These are phyloP conservation scores for Saccharomyces jurei DNA, from an alignment of 805 yeast genomes.

Conservation along the genomic window DNA sequence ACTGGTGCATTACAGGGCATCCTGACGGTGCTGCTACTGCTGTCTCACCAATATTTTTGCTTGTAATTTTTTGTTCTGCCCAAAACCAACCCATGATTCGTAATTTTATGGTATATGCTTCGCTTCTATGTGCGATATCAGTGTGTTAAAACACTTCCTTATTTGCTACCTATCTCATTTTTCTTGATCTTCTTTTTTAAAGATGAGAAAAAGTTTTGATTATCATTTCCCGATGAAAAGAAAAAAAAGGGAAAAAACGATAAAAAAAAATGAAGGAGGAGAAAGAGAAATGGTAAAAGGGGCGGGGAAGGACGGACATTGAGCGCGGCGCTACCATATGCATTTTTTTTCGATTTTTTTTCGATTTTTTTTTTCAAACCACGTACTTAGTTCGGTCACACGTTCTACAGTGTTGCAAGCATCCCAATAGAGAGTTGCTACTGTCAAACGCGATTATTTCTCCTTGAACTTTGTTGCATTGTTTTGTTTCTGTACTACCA, in stretches of 20 bases:
- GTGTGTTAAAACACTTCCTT: not conserved
- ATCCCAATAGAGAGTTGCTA: not conserved
- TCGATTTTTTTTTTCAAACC: too few species aligned
- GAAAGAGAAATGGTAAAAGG: not conserved
- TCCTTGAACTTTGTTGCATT: too few species aligned
- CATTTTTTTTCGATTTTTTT: too few species aligned
- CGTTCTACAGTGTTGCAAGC: not conserved
- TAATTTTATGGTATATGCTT: not conserved
- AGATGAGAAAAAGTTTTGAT: not conserved
- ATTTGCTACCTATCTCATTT: not conserved
- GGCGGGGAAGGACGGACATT: not conserved
- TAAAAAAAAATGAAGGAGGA: not conserved
- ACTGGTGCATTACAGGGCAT: slow-evolving; percentile 36
- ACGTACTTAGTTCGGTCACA: not conserved
- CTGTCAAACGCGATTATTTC: not conserved
- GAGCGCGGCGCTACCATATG: not conserved
- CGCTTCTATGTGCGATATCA: not conserved
- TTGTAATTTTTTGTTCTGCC: slow-evolving; percentile 39
- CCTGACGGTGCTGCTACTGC: slow-evolving; percentile 33
- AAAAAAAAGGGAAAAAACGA: not conserved
- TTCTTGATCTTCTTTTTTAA: not conserved
- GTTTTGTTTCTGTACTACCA: not conserved
- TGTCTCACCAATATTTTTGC: not conserved
- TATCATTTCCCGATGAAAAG: not conserved
- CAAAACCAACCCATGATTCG: slow-evolving; percentile 81